These are phyloP conservation scores for Ophiostoma australiae DNA, from an alignment of 2,329 filamentous ascomycete species.

Conservation along the genomic window DNA sequence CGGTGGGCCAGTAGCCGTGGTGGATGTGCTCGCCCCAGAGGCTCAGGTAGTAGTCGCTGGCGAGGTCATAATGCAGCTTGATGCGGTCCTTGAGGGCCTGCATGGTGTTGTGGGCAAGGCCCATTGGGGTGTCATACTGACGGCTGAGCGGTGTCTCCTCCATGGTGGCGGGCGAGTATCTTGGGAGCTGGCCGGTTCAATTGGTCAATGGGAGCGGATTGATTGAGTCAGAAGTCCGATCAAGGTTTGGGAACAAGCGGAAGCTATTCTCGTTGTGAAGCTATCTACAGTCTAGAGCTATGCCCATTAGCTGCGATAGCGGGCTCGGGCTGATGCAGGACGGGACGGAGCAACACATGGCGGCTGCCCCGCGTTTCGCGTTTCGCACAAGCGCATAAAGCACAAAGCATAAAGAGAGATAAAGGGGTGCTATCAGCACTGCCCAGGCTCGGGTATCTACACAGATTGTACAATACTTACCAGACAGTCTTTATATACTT, in stretches of 20 bases:
- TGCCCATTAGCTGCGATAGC: background rate
- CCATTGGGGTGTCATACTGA: slow-evolving; percentile 44
- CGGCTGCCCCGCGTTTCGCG: slow-evolving; percentile 2
- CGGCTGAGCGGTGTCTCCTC: slow-evolving; percentile 35
- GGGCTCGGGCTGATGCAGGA: background rate
- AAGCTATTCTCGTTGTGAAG: background rate
- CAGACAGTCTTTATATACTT: no score
- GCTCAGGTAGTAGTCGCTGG: slow-evolving; percentile 57
- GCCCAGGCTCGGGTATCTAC: background rate
- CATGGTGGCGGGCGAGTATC: background rate
- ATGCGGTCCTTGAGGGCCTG: slow-evolving; percentile 53
- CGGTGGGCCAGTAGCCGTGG: slow-evolving; percentile 55
- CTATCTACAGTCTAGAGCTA: background rate
- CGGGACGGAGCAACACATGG: background rate
- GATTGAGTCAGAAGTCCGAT: background rate
- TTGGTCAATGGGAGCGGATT: background rate
- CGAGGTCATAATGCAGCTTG: slow-evolving; percentile 57
- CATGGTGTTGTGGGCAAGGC: slow-evolving; percentile 44
- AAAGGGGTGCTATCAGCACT: background rate
- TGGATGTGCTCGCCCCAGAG: slow-evolving; percentile 62
- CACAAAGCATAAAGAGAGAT: background rate
- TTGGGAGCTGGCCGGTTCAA: background rate
- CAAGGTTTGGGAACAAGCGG: background rate
- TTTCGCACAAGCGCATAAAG: background rate
- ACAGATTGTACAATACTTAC: no score